Conservation (phyloP, 164 flowering plant genomes). For the Tetrastigma voinierianum region DNA sequence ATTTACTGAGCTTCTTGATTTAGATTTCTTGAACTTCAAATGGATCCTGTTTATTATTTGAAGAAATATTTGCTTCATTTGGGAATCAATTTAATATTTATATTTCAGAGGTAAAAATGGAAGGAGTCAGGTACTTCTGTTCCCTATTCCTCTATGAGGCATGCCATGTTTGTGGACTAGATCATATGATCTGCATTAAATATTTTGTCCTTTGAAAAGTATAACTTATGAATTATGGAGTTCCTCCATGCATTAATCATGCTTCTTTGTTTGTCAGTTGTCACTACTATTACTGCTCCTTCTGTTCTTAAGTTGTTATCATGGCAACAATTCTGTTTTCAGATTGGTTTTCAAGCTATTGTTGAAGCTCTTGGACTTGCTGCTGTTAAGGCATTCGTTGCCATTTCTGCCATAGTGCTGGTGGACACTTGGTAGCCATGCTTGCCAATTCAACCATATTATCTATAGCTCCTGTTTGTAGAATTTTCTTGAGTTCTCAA, state of each 20-base stretch:
- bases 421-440: slow-evolving; percentile 86
- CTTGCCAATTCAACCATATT: background rate
- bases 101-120: no score
- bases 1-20: no score
- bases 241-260: background rate
- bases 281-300: slow-evolving; percentile 4
- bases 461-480: background rate
- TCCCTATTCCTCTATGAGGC: background rate
- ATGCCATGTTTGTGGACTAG: background rate
- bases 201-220: background rate
- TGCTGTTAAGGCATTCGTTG: slow-evolving; percentile 94
- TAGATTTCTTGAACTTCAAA: no score
- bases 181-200: background rate
- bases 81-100: no score
- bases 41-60: no score
- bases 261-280: slow-evolving; percentile 1
- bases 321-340: slow-evolving; percentile 11
- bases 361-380: slow-evolving; percentile 99
- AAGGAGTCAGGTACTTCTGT: no score
- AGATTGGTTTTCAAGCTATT: slow-evolving; percentile 98
- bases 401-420: slow-evolving; percentile 93
- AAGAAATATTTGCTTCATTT: no score
- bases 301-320: background rate
- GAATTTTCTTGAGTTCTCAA: background rate
- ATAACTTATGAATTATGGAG: background rate